Evolutionary conservation across 192 early-diverging fungal species (phyloP), one percentile per base, ranked within the genome.

Genomic region (Lobosporangium transversale): DNA sequence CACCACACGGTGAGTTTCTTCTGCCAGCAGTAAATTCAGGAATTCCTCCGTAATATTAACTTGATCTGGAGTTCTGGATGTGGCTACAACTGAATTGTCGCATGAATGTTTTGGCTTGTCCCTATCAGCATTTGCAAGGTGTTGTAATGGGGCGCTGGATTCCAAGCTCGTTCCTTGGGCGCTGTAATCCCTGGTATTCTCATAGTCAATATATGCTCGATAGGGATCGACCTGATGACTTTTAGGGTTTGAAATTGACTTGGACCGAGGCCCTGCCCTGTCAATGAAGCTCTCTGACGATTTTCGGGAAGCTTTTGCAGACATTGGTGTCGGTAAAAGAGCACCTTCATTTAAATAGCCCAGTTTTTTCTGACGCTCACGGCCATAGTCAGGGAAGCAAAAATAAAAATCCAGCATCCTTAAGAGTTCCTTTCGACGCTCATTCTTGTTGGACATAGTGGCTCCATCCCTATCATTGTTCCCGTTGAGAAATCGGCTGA

Each of bases 301-400:
- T n/a, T n/a, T n/a, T n/a, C n/a, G n/a, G n/a, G n/a, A n/a, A n/a
- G n/a, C n/a, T n/a, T n/a, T n/a, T n/a, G n/a, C n/a, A n/a, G n/a
- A n/a, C n/a, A n/a, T n/a, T n/a, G n/a, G n/a, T n/a, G n/a, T n/a
- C n/a, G n/a, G n/a, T n/a, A n/a, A n/a, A n/a, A n/a, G n/a, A n/a
- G n/a, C n/a, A n/a, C n/a, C n/a, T n/a, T n/a, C n/a, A n/a, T n/a
- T n/a, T n/a, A n/a, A n/a, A n/a, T n/a, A n/a, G n/a, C n/a, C n/a
- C n/a, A n/a, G n/a, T 40, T 40, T 14, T 14, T 40, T 40, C 37
- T 40, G 7, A 14, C 37, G 37, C 37, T 40, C 8, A 40, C 37
- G 37, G 17, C 73, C 73, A 57, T 67, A 76, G 10, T 50, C 59
- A 2, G 73, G 65, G 24, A 76, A 76, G 53, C 73, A 76, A 10